Evolutionary conservation across 345 rosid genomes (phyloP).

Genomic region (Garcia nutans): DNA sequence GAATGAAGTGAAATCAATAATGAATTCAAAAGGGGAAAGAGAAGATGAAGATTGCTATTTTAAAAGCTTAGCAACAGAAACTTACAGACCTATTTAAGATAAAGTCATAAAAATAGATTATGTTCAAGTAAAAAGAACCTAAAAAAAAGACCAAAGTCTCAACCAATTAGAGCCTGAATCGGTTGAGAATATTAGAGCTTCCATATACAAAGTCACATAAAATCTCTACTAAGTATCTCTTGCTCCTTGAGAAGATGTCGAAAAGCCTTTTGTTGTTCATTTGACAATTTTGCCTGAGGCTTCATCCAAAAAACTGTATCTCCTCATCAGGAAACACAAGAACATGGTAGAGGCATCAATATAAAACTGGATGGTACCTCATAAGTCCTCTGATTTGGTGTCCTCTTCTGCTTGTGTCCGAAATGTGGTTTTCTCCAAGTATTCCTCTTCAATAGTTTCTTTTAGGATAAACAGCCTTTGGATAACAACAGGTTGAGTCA

Average conservation of each 20-base stretch:
- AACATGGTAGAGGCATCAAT: background rate
- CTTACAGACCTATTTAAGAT: too few species aligned
- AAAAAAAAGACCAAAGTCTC: too few species aligned
- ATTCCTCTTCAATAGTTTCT: constrained; percentile 84
- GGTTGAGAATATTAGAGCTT: background rate
- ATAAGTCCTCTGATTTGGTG: constrained; percentile 33
- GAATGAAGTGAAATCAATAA: too few species aligned
- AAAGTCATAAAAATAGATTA: too few species aligned
- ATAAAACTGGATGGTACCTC: constrained; percentile 17
- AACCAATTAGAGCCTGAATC: too few species aligned
- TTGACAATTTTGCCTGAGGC: background rate
- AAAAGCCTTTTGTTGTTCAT: background rate
- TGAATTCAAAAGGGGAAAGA: too few species aligned
- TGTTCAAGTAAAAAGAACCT: too few species aligned
- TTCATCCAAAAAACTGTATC: background rate
- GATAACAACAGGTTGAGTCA: constrained; percentile 85
- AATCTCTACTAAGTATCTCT: background rate
- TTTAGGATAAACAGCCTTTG: constrained; percentile 82
- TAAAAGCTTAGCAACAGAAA: too few species aligned
- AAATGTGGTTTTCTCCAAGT: constrained; percentile 43
- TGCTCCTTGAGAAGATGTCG: background rate
- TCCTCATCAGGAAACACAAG: background rate
- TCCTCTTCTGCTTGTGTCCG: constrained; percentile 20
- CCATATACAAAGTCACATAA: background rate
- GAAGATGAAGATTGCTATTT: too few species aligned